These are phyloP conservation scores for Fabrea salina DNA, from an alignment of 169 alveolate species.

Conservation along the genomic window DNA sequence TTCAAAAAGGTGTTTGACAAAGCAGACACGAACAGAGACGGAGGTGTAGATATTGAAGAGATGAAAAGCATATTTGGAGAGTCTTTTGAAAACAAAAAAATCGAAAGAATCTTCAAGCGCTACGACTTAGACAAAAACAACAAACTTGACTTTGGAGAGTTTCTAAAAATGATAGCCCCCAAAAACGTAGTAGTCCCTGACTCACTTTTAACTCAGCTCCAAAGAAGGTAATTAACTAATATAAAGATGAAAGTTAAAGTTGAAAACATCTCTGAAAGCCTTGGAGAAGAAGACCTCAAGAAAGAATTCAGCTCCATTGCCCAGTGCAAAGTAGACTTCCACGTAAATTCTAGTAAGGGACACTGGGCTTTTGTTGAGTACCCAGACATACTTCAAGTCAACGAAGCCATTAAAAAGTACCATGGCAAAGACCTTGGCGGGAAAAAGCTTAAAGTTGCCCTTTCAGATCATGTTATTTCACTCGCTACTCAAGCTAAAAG, in stretches of 20 bases:
- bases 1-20: background rate
- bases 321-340: background rate
- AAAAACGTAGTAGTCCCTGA: background rate
- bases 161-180: constrained; percentile 10
- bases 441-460: background rate
- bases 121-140: constrained; percentile 21
- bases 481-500: background rate
- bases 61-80: background rate
- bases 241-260: background rate
- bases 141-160: constrained; percentile 7
- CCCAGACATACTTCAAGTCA: background rate
- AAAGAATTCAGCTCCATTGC: background rate
- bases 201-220: no score
- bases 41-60: constrained; percentile 10
- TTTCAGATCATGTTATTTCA: background rate
- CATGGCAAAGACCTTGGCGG: background rate
- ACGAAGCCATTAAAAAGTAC: background rate
- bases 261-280: background rate
- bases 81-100: background rate
- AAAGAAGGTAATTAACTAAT: no score
- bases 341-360: background rate
- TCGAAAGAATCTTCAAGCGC: background rate
- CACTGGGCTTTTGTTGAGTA: background rate
- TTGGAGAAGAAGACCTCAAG: background rate
- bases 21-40: constrained; percentile 25